Conservation (phyloP, 176 grass and related monocot species). For the Chloris gayana region DNA sequence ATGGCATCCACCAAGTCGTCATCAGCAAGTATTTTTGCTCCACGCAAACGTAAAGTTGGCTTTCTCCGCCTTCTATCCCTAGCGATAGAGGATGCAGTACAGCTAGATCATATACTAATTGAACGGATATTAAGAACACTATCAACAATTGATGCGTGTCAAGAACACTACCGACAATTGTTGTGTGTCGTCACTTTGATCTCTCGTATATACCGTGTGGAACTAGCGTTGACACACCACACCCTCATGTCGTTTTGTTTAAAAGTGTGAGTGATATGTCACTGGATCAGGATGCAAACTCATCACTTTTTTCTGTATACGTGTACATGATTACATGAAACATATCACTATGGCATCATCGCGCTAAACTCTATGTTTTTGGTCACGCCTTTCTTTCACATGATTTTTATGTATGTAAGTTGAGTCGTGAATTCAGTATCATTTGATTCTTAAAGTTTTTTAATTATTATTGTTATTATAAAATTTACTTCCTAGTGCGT, state of each 20-base stretch:
- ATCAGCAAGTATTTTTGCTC: neutral
- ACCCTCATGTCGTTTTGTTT: neutral
- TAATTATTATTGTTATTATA: too few relatives aligned
- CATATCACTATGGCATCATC: neutral
- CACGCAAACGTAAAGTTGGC: neutral
- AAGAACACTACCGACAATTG: too few relatives aligned
- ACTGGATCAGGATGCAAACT: neutral
- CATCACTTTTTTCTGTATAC: neutral
- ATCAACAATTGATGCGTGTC: too few relatives aligned
- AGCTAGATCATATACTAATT: too few relatives aligned
- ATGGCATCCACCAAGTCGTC: neutral
- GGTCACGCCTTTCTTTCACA: neutral
- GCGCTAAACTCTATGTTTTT: neutral
- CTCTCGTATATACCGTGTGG: neutral
- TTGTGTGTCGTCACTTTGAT: neutral
- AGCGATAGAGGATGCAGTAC: too few relatives aligned
- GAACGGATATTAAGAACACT: too few relatives aligned
- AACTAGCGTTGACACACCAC: neutral
- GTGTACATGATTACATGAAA: neutral
- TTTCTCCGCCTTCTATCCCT: neutral
- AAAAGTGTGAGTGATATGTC: neutral
- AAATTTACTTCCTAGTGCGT: too few relatives aligned
- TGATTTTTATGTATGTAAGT: neutral
- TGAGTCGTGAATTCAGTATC: neutral
- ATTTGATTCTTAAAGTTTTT: too few relatives aligned